Conservation (phyloP, 2,329 filamentous ascomycete species). For the Endothia cerciana region DNA sequence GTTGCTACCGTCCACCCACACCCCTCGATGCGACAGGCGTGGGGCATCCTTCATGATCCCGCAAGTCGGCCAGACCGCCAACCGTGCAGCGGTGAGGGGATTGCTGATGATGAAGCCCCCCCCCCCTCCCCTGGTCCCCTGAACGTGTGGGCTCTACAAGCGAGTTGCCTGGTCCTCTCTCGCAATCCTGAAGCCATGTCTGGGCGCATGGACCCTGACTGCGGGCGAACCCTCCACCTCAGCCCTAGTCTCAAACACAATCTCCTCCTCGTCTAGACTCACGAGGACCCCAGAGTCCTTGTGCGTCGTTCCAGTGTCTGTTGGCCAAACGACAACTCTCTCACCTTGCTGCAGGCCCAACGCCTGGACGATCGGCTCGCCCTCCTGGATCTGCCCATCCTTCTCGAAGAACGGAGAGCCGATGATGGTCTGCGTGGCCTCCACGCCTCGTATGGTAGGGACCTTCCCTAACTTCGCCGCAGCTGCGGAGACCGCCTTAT, state of each 20-base stretch:
- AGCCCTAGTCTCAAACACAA: conserved; percentile 58
- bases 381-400: conserved; percentile 47
- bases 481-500: conserved; percentile 48
- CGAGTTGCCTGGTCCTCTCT: conserved; percentile 40
- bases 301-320: conserved; percentile 63
- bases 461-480: conserved; percentile 42
- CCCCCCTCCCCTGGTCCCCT: too few relatives aligned
- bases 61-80: neutral
- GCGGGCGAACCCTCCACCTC: conserved; percentile 37
- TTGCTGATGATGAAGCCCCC: neutral
- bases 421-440: conserved; percentile 55
- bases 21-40: neutral
- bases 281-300: conserved; percentile 62
- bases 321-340: conserved; percentile 62
- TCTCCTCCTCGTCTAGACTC: conserved; percentile 55
- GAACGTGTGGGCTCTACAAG: conserved; percentile 13
- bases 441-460: conserved; percentile 53
- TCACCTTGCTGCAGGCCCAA: conserved; percentile 57
- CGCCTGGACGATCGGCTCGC: conserved; percentile 51
- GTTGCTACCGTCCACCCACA: neutral
- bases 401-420: conserved; percentile 50
- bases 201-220: conserved; percentile 63
- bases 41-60: neutral
- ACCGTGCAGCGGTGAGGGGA: neutral
- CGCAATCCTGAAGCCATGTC: conserved; percentile 56